Conservation (phyloP, 805 yeast genomes). For the Hagleromyces aurorensis region DNA sequence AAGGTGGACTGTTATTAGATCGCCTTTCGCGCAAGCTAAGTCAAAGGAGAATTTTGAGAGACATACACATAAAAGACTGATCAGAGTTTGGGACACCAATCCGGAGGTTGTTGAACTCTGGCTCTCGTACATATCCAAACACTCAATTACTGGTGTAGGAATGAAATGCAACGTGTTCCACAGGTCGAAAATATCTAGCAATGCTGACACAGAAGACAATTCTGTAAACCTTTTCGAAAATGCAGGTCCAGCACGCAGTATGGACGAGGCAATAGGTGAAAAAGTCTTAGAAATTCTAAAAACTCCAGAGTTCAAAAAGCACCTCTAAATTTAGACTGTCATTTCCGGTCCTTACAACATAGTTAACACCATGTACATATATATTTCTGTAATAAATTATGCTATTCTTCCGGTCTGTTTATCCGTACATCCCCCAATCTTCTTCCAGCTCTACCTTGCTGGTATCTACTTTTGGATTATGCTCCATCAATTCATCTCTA, state of each 20-base stretch:
- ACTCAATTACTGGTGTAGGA: constrained; percentile 76
- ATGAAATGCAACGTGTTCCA: constrained; percentile 63
- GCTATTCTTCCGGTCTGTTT: constrained; percentile 2
- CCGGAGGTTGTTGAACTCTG: constrained; percentile 78
- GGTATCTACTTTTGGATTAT: constrained; percentile 33
- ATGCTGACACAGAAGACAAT: constrained; percentile 4
- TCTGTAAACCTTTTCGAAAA: constrained; percentile 1
- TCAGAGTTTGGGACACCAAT: constrained; percentile 76
- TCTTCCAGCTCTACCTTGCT: constrained; percentile 60
- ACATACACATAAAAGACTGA: constrained; percentile 65
- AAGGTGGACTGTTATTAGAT: constrained; percentile 86
- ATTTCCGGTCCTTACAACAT: constrained; percentile 1
- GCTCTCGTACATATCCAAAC: constrained; percentile 68
- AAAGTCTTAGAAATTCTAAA: constrained; percentile 65
- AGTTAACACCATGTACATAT: constrained; percentile 4
- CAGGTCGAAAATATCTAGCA: constrained; percentile 41
- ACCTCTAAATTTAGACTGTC: constrained; percentile 18
- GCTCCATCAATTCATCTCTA: constrained; percentile 57
- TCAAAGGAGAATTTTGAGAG: constrained; percentile 92
- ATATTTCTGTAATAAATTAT: neutral
- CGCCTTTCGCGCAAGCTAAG: constrained; percentile 92
- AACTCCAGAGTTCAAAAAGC: constrained; percentile 62
- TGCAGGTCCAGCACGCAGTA: constrained; percentile 4
- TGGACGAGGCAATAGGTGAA: constrained; percentile 28
- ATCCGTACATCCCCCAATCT: constrained; percentile 77